Conservation (phyloP, 2,329 filamentous ascomycete species). For the Ophiostoma ips region DNA sequence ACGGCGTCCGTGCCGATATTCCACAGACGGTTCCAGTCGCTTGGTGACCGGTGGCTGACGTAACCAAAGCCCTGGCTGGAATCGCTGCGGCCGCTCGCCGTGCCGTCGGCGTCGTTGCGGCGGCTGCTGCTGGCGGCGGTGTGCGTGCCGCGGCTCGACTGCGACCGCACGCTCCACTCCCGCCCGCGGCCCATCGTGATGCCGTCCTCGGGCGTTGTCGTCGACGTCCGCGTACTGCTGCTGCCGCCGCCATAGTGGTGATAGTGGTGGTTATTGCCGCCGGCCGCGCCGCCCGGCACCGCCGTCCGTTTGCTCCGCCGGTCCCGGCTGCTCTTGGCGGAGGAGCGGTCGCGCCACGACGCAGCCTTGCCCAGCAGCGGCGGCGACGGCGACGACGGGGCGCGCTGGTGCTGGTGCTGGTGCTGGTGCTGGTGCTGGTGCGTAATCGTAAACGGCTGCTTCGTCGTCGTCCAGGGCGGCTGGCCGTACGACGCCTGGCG, state of each 20-base stretch:
- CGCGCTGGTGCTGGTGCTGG: slow-evolving; percentile 5
- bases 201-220: slow-evolving; percentile 1
- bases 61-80: neutral
- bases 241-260: slow-evolving; percentile 17
- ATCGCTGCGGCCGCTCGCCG: slow-evolving; percentile 1
- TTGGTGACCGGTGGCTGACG: slow-evolving; percentile 19
- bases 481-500: slow-evolving; percentile 3
- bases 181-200: slow-evolving; percentile 10
- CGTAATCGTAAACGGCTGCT: neutral
- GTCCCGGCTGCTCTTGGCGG: slow-evolving; percentile 6
- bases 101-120: neutral
- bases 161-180: neutral
- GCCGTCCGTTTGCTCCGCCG: slow-evolving; percentile 20
- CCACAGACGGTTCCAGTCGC: slow-evolving; percentile 71
- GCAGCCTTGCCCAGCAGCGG: slow-evolving; percentile 8
- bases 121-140: neutral
- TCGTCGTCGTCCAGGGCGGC: neutral
- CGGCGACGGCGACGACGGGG: slow-evolving; percentile 13
- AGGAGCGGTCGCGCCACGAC: slow-evolving; percentile 1
- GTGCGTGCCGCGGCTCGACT: neutral
- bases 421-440: slow-evolving; percentile 3
- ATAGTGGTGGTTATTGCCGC: neutral
- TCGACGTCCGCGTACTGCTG: slow-evolving; percentile 9
- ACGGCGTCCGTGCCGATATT: slow-evolving; percentile 89
- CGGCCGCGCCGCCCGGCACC: neutral